These are phyloP conservation scores for Suhomyces prunicola DNA, from an alignment of 805 yeast species.

Conservation along the genomic window DNA sequence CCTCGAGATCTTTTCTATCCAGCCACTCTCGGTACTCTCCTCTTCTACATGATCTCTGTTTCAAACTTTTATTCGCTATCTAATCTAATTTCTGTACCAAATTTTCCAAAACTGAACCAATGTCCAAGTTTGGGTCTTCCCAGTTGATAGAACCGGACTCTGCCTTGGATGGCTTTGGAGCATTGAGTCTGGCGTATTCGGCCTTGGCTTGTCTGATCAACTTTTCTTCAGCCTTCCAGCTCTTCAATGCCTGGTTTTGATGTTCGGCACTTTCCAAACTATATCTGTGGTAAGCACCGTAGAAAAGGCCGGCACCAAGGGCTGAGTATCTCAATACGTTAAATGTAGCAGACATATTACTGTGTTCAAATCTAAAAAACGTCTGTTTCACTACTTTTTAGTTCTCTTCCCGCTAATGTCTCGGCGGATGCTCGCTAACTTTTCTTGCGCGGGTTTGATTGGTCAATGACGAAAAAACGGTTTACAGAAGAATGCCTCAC, in stretches of 20 bases:
- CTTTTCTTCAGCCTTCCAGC: slow-evolving; percentile 63
- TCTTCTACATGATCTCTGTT: not conserved
- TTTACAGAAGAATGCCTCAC: not conserved
- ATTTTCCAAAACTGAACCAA: slow-evolving; percentile 64
- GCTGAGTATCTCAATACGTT: slow-evolving; percentile 92
- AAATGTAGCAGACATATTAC: slow-evolving; percentile 32
- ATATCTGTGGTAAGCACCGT: slow-evolving; percentile 85
- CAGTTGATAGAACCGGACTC: slow-evolving; percentile 56
- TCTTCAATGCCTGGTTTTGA: slow-evolving; percentile 54
- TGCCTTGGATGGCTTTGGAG: slow-evolving; percentile 37
- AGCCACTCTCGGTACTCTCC: not conserved
- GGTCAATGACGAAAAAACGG: not conserved
- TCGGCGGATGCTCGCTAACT: slow-evolving; percentile 1
- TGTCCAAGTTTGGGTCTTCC: slow-evolving; percentile 88
- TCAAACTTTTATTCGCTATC: slow-evolving; percentile 2
- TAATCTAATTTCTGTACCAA: slow-evolving; percentile 55
- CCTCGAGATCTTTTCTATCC: not conserved
- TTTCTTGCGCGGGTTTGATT: slow-evolving; percentile 3
- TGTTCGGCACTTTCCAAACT: slow-evolving; percentile 58
- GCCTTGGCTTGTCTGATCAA: slow-evolving; percentile 86
- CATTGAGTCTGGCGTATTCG: slow-evolving; percentile 67
- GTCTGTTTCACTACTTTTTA: not conserved
- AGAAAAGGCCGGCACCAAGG: slow-evolving; percentile 80
- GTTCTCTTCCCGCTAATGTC: not conserved
- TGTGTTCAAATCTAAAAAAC: not conserved